Base-by-base conservation (phyloP, 176 grass and related monocot species). In the Secale cereale region DNA sequence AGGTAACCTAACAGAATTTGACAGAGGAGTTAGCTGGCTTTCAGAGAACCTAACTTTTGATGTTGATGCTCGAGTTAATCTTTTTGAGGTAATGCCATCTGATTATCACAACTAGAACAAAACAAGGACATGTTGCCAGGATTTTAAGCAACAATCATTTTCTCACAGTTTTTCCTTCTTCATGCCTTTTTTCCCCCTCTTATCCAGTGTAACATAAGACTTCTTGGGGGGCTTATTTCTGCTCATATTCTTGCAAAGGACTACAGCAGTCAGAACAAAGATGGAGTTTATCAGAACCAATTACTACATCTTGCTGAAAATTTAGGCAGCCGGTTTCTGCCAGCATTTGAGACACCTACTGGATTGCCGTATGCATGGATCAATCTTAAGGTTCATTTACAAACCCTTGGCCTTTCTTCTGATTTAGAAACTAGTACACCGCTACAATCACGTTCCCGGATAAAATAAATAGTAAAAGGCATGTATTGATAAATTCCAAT, bases 211-310 rank as follows among this genome's bases (percentile, higher is more conserved):
- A 98, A 98, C 86, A 95, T 98, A 83, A 95, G 97, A 94, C 83
- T 98, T 88, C 97, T 95, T 74, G 96, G 96, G n/a, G 96, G 96
- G 54, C 91, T 95, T 89, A 86, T 98, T 88, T 98, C 97, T 90
- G 93, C 93, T 78, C 97, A 98, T 92, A 84, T 98, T 94, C 87
- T 98, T 86, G 97, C 97, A 80, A 88, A 89, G 84, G 93, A 91
- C 71, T 85, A 91, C 89, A 94, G 39, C 78, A 90, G 65, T 82
- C 86, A 87, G 84, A 83, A 91, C 37, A 82, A 43, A 71, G 63
- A 92, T 88, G 91, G 90, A 86, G 77, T 81, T 22, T 95, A 98
- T 86, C 83, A 94, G 68, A 87, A 95, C 82, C 93, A 91, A 45
- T 92, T 98, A 82, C 89, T 98, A 41, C 82, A 80, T 77, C 89